Percentiles rank a stretch among this genome's conserved stretches.
Evolutionary conservation across 345 rosid species (phyloP).

Genomic region (Rhizophora mangle): DNA sequence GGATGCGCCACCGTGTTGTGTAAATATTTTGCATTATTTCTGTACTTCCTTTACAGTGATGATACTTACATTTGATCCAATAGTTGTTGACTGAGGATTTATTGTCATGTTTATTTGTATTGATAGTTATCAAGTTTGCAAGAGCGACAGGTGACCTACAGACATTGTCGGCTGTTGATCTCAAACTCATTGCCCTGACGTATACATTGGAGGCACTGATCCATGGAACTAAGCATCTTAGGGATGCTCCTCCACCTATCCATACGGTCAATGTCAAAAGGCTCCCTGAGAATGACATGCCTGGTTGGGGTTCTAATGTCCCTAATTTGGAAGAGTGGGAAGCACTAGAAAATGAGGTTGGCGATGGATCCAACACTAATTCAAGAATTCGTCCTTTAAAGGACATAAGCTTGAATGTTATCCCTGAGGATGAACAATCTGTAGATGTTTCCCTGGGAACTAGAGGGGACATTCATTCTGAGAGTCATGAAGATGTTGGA

Average conservation of each 20-base stretch:
- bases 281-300: slow-evolving; percentile 80
- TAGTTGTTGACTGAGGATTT: no score
- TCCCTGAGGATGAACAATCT: slow-evolving; percentile 36
- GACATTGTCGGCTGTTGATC: slow-evolving; percentile 85
- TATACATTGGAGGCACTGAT: slow-evolving; percentile 77
- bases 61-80: no score
- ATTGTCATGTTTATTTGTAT: no score
- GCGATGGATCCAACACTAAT: slow-evolving; percentile 32
- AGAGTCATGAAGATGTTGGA: slow-evolving; percentile 43
- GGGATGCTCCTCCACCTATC: slow-evolving; percentile 77
- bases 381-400: slow-evolving; percentile 84
- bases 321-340: slow-evolving; percentile 94
- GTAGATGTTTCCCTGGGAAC: slow-evolving; percentile 45
- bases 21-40: no score
- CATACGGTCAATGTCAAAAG: slow-evolving; percentile 72
- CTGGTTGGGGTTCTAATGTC: slow-evolving; percentile 96
- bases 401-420: slow-evolving; percentile 56
- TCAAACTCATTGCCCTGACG: slow-evolving; percentile 74
- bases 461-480: slow-evolving; percentile 36
- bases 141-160: slow-evolving; percentile 88
- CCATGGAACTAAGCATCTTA: slow-evolving; percentile 68
- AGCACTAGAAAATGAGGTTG: slow-evolving; percentile 58
- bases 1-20: no score
- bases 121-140: slow-evolving; percentile 73
- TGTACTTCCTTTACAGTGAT: no score